Evolutionary conservation across 441 rosid genomes (phyloP).

Genomic region (Gossypium schwendimanii): DNA sequence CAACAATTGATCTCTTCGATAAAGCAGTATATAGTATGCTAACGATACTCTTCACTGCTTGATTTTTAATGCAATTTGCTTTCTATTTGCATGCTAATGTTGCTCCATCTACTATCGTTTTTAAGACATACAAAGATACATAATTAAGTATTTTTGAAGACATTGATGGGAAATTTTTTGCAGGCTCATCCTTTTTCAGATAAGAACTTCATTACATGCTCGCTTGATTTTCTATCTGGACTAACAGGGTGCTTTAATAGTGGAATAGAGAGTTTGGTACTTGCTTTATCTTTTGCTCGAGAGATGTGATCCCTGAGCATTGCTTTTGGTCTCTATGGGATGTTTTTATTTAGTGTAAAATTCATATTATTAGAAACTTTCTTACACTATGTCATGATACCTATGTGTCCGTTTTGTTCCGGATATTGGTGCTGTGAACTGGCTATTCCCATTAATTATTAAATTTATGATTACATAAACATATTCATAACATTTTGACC

Average conservation of each 20-base stretch:
- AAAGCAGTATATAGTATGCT: not conserved
- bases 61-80: not conserved
- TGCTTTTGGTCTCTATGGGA: not conserved
- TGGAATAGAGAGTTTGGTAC: slow-evolving; percentile 93
- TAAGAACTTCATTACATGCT: slow-evolving; percentile 83
- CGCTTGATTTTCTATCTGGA: slow-evolving; percentile 96
- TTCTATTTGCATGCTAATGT: not conserved
- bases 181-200: slow-evolving; percentile 80
- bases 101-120: not conserved
- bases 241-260: slow-evolving; percentile 88
- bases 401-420: not conserved
- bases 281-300: slow-evolving; percentile 16
- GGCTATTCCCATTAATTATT: not conserved
- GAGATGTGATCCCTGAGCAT: not conserved
- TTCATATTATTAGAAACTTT: not conserved
- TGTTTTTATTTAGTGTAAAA: not conserved
- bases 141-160: slow-evolving; percentile 5
- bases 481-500: not conserved
- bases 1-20: not conserved
- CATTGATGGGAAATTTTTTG: slow-evolving; percentile 18
- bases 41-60: not conserved
- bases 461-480: not conserved
- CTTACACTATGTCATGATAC: not conserved
- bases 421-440: not conserved
- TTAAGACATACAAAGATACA: not conserved